phyloP scores from a whole-genome alignment of 495 filamentous ascomycete genomes.

The Schizothecium vesticola region DNA sequence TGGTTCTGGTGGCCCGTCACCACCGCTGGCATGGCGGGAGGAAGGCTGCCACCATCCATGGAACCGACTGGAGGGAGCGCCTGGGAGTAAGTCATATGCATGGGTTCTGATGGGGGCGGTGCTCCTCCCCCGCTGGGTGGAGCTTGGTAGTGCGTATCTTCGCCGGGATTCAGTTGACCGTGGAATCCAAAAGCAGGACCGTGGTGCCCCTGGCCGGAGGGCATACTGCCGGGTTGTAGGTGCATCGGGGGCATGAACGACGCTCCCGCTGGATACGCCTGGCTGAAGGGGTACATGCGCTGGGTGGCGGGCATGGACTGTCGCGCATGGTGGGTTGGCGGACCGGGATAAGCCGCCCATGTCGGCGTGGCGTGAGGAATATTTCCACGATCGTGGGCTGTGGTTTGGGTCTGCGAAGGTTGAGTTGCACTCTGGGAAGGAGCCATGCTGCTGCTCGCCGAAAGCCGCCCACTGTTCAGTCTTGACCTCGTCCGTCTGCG shows the following conservation, averaged over 20 bases:
- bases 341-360: constrained; percentile 4
- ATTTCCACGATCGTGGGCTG: constrained; percentile 24
- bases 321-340: constrained; percentile 11
- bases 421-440: not conserved
- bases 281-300: not conserved
- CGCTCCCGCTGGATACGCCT: not conserved
- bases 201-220: not conserved
- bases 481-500: constrained; percentile 36
- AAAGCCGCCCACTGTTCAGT: constrained; percentile 25
- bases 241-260: constrained; percentile 4
- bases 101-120: not conserved
- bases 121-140: not conserved
- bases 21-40: not conserved
- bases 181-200: not conserved
- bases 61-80: not conserved
- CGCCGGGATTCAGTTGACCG: too few species aligned
- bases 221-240: not conserved
- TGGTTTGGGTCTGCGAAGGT: constrained; percentile 16
- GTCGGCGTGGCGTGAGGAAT: constrained; percentile 9
- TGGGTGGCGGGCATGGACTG: constrained; percentile 9
- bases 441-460: constrained; percentile 1
- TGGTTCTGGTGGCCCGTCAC: too few species aligned
- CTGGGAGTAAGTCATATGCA: not conserved
- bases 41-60: not conserved
- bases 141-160: not conserved